Percentiles rank a stretch among this genome's conserved stretches.
phyloP scores from a whole-genome alignment of 108 stramenopile genomes.

The Nitzschia sp. region DNA sequence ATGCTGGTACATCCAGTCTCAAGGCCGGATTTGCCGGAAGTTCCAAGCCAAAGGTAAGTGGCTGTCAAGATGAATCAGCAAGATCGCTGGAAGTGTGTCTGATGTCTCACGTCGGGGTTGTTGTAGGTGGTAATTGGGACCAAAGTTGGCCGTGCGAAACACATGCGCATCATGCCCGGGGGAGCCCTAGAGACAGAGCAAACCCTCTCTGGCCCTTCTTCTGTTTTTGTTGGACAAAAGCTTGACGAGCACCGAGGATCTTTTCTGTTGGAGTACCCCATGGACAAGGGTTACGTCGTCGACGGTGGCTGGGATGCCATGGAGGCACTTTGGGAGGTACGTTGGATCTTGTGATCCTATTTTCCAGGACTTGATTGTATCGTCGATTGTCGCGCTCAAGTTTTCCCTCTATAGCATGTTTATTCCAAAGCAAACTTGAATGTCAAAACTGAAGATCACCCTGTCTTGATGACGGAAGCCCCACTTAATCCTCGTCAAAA shows the following conservation, averaged over 20 bases:
- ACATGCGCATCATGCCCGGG: constrained; percentile 93
- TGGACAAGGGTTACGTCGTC: constrained; percentile 85
- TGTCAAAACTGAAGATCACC: constrained; percentile 89
- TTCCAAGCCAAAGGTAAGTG: constrained; percentile 87
- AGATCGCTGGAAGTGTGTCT: background rate
- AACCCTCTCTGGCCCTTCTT: constrained; percentile 56
- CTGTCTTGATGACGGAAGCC: constrained; percentile 94
- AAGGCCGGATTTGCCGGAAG: constrained; percentile 98
- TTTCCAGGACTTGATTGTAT: background rate
- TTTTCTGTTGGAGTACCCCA: constrained; percentile 87
- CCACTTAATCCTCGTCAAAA: constrained; percentile 91
- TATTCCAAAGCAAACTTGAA: constrained; percentile 86
- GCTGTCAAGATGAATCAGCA: background rate
- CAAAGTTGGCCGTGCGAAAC: constrained; percentile 91
- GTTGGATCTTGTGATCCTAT: background rate
- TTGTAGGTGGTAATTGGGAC: constrained; percentile 80
- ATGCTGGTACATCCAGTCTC: constrained; percentile 88
- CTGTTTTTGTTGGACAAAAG: constrained; percentile 89
- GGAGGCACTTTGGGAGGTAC: constrained; percentile 88
- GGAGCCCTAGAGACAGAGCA: constrained; percentile 88
- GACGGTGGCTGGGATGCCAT: constrained; percentile 94
- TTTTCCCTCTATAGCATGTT: constrained; percentile 44
- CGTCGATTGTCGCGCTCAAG: background rate
- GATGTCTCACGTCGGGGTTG: background rate
- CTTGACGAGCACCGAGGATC: constrained; percentile 93